Base-by-base conservation (phyloP, 2,329 filamentous ascomycete genomes). In the Aspergillus sp. region DNA sequence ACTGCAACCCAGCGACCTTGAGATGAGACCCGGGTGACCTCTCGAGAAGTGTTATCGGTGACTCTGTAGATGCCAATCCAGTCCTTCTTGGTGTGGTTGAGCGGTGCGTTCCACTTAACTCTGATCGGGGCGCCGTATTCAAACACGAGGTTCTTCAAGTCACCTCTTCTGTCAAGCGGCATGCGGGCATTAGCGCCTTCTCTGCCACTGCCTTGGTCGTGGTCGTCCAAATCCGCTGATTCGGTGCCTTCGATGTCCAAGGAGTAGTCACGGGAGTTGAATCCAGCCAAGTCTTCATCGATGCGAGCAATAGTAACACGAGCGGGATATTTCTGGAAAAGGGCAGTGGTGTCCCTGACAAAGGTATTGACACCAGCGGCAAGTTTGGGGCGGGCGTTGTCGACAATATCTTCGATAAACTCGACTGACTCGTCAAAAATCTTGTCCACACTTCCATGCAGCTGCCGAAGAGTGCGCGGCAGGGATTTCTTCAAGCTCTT, bases 21-120 rank as follows among this genome's bases (percentile, higher is more conserved):
- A 1, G 89, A 94, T 4, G 88, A 82, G 7, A 96, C 81, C 41
- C 88, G 83, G 2, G 93, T 95, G 10, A 85, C 73, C 33, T 95
- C 88, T 33, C 91, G 82, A 6, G 88, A 93, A 6, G 83, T 80
- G 61, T 96, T 98, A 67, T 97, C 91, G 3, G 89, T 90, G 3
- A 98, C 89, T 80, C 90, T 90, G 72, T 97, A 98, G 5, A 98
- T 76, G 4, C 91, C 91, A 42, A 98, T 83, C 93, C 93, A 98
- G 66, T 98, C 93, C 58, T 85, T 86, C 63, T 86, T 90, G 69
- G 83, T 85, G 68, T 97, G 93, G 52, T 90, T 88, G 32, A 82
- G 75, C 0, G 93, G 91, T 0, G 91, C 93, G 27, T 81, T 87
- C 93, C 93, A 98, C 56, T 81, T 87, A 50, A 97, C 88, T 53